phyloP scores from a whole-genome alignment of 163 green algal genomes.

The Volvox carteri region DNA sequence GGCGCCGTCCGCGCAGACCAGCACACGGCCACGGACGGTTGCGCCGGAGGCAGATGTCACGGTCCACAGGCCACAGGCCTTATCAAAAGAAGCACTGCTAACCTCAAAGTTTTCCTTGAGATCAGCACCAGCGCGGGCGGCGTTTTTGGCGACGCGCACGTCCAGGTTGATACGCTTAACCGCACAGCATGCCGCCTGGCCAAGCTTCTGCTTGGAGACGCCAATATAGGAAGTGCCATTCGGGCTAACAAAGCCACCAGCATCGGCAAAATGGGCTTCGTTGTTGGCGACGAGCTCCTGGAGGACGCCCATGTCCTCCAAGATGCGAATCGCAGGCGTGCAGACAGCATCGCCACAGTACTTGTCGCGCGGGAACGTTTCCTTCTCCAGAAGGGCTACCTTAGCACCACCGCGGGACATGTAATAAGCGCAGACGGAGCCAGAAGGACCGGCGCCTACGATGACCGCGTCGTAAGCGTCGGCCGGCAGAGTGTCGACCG shows the following conservation, averaged over 20 bases:
- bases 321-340: constrained; percentile 88
- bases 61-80: constrained; percentile 85
- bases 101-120: constrained; percentile 91
- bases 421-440: constrained; percentile 84
- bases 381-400: constrained; percentile 90
- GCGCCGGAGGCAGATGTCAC: constrained; percentile 77
- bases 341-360: constrained; percentile 92
- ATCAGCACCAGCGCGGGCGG: constrained; percentile 77
- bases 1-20: constrained; percentile 91
- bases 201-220: constrained; percentile 87
- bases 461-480: constrained; percentile 90
- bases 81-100: constrained; percentile 79
- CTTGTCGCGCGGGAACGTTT: constrained; percentile 90
- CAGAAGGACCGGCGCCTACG: constrained; percentile 90
- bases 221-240: constrained; percentile 91
- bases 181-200: constrained; percentile 86
- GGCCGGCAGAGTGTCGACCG: constrained; percentile 74
- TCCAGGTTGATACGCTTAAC: constrained; percentile 94
- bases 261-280: constrained; percentile 92
- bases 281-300: constrained; percentile 88
- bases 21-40: constrained; percentile 79
- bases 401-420: constrained; percentile 84
- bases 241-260: constrained; percentile 91
- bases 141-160: constrained; percentile 78
- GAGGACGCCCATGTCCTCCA: constrained; percentile 81